Evolutionary conservation across 805 yeast species (phyloP), one percentile per base, ranked within the genome.

Genomic region (Blastobotrys parvus): DNA sequence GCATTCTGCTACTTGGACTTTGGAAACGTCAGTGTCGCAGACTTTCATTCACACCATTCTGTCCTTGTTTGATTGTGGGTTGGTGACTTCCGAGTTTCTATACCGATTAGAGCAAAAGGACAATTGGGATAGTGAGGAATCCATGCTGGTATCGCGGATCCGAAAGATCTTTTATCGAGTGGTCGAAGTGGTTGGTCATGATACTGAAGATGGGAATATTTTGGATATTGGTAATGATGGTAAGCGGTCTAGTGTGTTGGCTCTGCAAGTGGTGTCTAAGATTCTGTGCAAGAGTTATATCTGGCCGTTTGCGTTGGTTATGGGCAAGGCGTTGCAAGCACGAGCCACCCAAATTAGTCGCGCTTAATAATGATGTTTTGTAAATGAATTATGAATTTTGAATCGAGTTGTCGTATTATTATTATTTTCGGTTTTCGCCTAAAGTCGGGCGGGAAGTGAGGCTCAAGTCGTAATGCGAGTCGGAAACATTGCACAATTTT

Each of bases 61-160:
- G 34, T 57, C 62, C 6, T 47, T 65, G 8, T 60, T 64, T 23
- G 67, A 65, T 42, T 58, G 67, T 34, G 64, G 61, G 0, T 41
- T 65, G 27, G 62, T 64, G 13, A 56, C 62, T 13, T 52, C 61
- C 8, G 65, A 61, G 49, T 60, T 59, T 8, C 50, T 62, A 37
- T 41, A 51, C 17, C 45, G 59, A 11, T 46, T 55, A 5, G 57
- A 53, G 44, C 27, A 37, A 19, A 45, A 42, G 37, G 42, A 43
- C 13, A 18, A 22, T 15, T 47, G 54, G 52, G 27, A 31, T n/a
- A 52, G 50, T 16, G 52, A 53, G 13, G 57, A 53, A 30, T 23
- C 36, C 16, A 20, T 43, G 44, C 47, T 53, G 15, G 49, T 48
- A 13, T 27, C 44, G 10, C 37, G 57, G 22, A 35, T 53, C 4